Evolutionary conservation across 352 stramenopile genomes (phyloP), one percentile per base, ranked within the genome.

Genomic region (Phytophthora brassicae): DNA sequence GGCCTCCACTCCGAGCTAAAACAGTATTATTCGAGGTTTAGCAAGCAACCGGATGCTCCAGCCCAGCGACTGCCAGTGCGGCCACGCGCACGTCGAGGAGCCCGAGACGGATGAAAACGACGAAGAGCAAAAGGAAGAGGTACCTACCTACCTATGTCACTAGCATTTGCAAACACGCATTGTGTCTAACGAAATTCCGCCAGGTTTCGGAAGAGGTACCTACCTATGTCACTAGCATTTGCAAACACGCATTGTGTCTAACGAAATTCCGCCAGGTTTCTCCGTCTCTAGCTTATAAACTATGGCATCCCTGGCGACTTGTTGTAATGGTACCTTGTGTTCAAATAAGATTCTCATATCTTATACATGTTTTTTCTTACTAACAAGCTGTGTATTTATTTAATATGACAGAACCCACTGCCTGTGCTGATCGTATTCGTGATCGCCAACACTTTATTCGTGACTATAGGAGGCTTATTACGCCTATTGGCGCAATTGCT

Each of bases 301-400:
- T 93, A 44, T 93, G 84, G 84, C 72, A 88, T 54, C 84, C 84
- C 17, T 93, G 68, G 63, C 78, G 80, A 2, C 46, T 89, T 20
- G 54, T 91, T 38, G 80, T 77, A 0, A 56, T 88, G 65, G 83
- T 92, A 64, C 43, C 9, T 26, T n/a, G 14, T 4, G 13, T 3
- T 41, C 11, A 4, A 42, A 16, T 22, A 42, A 22, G 35, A 42
- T 54, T 54, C 23, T 56, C 28, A 57, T 48, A 52, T 20, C 28
- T 57, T 43, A 56, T 36, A 52, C 29, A 39, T 26, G 11, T 9
- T 20, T n/a, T 38, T 38, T 43, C n/a, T n/a, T n/a, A n/a, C n/a
- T n/a, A n/a, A n/a, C n/a, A n/a, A n/a, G n/a, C n/a, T 49, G 38
- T 55, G 26, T 29, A 14, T 41, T 28, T 42, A 90, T 42, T 39